phyloP scores from a whole-genome alignment of 2,329 filamentous ascomycete species.

The Aspergillus novofumigatus region DNA sequence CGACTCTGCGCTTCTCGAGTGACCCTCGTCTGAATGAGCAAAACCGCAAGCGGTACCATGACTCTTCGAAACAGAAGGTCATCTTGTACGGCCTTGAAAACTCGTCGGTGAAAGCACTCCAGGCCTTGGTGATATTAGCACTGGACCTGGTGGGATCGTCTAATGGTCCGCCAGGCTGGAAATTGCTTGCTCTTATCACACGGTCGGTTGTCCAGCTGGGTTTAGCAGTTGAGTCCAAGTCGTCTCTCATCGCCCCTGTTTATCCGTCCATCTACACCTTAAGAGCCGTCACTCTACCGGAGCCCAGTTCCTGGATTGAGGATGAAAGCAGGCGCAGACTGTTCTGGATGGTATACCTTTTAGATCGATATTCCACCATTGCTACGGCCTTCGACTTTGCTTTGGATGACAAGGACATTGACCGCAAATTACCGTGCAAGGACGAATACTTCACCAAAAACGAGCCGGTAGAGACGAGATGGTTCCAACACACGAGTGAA shows the following conservation, averaged over 20 bases:
- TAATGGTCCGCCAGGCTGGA: conserved; percentile 89
- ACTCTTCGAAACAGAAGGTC: conserved; percentile 78
- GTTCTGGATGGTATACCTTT: conserved; percentile 91
- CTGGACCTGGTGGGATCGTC: conserved; percentile 80
- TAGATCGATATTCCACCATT: conserved; percentile 86
- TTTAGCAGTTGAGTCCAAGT: conserved; percentile 76
- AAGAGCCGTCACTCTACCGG: conserved; percentile 76
- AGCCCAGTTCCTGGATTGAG: conserved; percentile 80
- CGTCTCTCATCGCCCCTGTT: conserved; percentile 70
- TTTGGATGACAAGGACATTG: conserved; percentile 82
- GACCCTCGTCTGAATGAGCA: conserved; percentile 71
- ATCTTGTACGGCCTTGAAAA: conserved; percentile 84
- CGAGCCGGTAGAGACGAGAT: conserved; percentile 75
- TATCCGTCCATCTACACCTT: conserved; percentile 87
- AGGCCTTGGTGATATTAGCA: conserved; percentile 81
- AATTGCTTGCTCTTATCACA: conserved; percentile 82
- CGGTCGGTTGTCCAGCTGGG: conserved; percentile 85
- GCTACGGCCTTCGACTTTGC: conserved; percentile 91
- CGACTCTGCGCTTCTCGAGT: conserved; percentile 76
- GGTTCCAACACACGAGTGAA: conserved; percentile 60
- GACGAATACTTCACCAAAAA: conserved; percentile 84
- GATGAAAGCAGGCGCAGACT: conserved; percentile 79
- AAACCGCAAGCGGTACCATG: conserved; percentile 69
- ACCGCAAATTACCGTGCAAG: conserved; percentile 78
- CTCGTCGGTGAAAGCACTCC: conserved; percentile 80